Evolutionary conservation across 768 basidiomycete genomes (phyloP).

Genomic region (Naganishia vaughanmartiniae): DNA sequence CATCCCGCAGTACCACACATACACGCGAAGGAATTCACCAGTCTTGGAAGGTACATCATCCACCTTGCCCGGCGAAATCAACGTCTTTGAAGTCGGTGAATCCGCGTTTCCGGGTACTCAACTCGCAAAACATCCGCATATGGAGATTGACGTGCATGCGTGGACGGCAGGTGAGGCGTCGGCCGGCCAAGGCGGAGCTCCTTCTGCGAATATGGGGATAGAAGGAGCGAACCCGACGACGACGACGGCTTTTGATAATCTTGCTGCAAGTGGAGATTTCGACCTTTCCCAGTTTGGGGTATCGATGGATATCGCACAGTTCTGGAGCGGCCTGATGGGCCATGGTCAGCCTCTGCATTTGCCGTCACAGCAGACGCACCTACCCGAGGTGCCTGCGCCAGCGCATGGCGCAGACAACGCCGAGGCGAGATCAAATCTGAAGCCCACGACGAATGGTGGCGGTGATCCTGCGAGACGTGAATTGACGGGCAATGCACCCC

Average conservation of each 20-base stretch:
- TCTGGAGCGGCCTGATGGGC: conserved; percentile 21
- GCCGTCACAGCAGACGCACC: neutral
- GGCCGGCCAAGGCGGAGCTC: neutral
- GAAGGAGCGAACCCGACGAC: neutral
- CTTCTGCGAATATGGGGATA: neutral
- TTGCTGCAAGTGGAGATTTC: neutral
- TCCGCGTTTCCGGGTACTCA: conserved; percentile 16
- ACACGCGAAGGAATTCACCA: conserved; percentile 12
- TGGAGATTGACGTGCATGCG: conserved; percentile 13
- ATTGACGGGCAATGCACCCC: neutral
- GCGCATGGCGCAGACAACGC: neutral
- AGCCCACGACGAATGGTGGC: neutral
- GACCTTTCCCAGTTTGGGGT: conserved; percentile 18
- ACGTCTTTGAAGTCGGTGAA: conserved; percentile 18
- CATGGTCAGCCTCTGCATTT: neutral
- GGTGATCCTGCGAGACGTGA: neutral
- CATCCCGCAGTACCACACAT: conserved; percentile 17
- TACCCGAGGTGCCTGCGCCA: neutral
- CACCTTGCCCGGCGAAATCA: neutral
- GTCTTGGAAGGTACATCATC: neutral
- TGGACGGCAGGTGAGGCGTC: neutral
- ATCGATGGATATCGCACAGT: conserved; percentile 14
- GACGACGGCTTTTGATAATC: neutral
- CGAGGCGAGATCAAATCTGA: neutral
- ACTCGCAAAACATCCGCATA: conserved; percentile 13